These are phyloP conservation scores for Leishmania lainsoni DNA, from an alignment of 208 protist genomes.

Conservation along the genomic window DNA sequence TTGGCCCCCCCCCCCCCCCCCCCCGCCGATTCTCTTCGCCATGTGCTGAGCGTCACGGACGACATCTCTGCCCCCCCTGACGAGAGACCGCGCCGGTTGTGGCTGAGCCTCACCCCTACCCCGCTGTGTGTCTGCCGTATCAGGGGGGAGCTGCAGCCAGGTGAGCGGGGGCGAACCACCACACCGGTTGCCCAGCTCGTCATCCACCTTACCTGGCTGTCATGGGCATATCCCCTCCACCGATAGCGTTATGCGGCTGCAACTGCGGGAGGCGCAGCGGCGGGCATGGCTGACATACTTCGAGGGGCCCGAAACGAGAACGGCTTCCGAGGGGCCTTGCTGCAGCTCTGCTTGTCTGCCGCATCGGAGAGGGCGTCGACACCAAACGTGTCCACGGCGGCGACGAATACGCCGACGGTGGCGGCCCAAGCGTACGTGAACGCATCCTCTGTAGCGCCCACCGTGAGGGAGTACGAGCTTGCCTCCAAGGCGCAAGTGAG, in stretches of 20 bases:
- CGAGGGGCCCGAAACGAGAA: constrained; percentile 33
- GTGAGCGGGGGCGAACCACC: neutral
- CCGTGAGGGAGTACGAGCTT: neutral
- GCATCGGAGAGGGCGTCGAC: neutral
- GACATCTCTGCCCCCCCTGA: constrained; percentile 11
- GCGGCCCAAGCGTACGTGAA: neutral
- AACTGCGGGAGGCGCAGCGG: constrained; percentile 39
- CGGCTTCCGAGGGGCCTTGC: constrained; percentile 13
- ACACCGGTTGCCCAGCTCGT: neutral
- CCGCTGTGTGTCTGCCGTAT: neutral
- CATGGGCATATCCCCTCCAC: constrained; percentile 47
- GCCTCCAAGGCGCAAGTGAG: neutral
- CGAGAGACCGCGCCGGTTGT: constrained; percentile 19
- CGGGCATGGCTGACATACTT: constrained; percentile 38
- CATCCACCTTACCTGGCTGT: constrained; percentile 20
- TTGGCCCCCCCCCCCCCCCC: too few species aligned
- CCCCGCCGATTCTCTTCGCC: constrained; percentile 21
- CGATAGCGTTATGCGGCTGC: constrained; percentile 22
- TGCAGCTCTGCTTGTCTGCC: constrained; percentile 20
- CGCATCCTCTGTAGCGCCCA: neutral
- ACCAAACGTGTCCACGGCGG: neutral
- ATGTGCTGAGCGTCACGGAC: constrained; percentile 30
- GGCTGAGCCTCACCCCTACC: constrained; percentile 1
- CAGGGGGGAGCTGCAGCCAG: neutral
- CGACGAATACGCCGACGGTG: neutral